phyloP scores from a whole-genome alignment of 495 filamentous ascomycete genomes.

The Neurospora tetrasperma region DNA sequence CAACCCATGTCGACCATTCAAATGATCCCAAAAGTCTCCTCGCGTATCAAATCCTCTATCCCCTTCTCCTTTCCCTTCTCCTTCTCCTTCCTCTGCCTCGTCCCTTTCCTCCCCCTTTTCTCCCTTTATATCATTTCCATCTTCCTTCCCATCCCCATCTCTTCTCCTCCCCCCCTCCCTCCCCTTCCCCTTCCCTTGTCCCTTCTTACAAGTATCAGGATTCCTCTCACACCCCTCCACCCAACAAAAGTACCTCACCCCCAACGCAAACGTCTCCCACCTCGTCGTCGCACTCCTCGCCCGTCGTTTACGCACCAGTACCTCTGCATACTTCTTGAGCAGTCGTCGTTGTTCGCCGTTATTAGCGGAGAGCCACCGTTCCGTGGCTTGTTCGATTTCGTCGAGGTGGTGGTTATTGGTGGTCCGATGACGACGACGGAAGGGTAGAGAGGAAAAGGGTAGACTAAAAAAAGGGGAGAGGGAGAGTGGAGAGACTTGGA shows the following conservation, averaged over 20 bases:
- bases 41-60: conserved; percentile 10
- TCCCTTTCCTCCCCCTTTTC: too few relatives aligned
- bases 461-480: neutral
- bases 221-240: conserved; percentile 11
- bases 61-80: neutral
- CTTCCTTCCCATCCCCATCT: neutral
- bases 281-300: conserved; percentile 15
- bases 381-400: conserved; percentile 20
- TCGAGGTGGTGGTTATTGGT: conserved; percentile 3
- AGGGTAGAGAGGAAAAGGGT: conserved; percentile 5
- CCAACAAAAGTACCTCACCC: conserved; percentile 20
- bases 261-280: conserved; percentile 26
- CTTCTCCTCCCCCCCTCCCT: neutral
- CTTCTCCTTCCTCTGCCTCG: too few relatives aligned
- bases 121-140: too few relatives aligned
- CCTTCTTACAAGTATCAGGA: neutral
- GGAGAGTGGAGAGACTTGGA: conserved; percentile 10
- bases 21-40: conserved; percentile 22
- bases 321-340: conserved; percentile 12
- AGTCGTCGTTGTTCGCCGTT: conserved; percentile 5
- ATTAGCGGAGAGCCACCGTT: conserved; percentile 10
- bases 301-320: conserved; percentile 15
- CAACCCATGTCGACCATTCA: conserved; percentile 13
- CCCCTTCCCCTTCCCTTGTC: too few relatives aligned
- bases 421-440: conserved; percentile 12